Conservation (phyloP, 257 asterid genomes). For the Solanum habrochaites region DNA sequence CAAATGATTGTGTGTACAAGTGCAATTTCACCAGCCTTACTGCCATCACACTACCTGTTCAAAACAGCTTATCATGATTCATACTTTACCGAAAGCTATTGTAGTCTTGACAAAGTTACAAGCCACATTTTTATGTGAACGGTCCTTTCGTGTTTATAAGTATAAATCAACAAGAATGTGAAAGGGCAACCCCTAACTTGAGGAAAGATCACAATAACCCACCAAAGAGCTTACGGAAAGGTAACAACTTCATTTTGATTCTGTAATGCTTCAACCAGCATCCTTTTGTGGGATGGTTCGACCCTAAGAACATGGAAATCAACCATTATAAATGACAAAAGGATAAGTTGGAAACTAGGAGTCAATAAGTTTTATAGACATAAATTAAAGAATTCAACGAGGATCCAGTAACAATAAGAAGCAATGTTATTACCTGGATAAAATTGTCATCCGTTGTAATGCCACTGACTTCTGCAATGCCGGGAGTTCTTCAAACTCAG, state of each 20-base stretch:
- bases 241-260: slow-evolving; percentile 97
- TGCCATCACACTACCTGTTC: neutral
- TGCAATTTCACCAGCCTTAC: neutral
- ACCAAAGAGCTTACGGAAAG: slow-evolving; percentile 7
- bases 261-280: slow-evolving; percentile 96
- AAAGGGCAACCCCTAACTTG: neutral
- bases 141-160: neutral
- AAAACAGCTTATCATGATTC: neutral
- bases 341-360: slow-evolving; percentile 6
- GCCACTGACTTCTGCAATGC: slow-evolving; percentile 80
- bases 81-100: neutral
- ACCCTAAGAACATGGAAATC: slow-evolving; percentile 45
- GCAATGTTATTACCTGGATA: slow-evolving; percentile 45
- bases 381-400: neutral
- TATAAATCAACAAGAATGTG: neutral
- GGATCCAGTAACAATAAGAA: neutral
- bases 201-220: neutral
- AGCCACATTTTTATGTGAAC: neutral
- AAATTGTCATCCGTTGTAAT: slow-evolving; percentile 80
- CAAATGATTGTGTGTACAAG: neutral
- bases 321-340: neutral
- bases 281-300: slow-evolving; percentile 98
- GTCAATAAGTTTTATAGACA: neutral
- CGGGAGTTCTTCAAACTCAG: slow-evolving; percentile 92
- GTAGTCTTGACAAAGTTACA: neutral